These are phyloP conservation scores for Leccinum subgranulosum DNA, from an alignment of 768 basidiomycete species.

Conservation along the genomic window DNA sequence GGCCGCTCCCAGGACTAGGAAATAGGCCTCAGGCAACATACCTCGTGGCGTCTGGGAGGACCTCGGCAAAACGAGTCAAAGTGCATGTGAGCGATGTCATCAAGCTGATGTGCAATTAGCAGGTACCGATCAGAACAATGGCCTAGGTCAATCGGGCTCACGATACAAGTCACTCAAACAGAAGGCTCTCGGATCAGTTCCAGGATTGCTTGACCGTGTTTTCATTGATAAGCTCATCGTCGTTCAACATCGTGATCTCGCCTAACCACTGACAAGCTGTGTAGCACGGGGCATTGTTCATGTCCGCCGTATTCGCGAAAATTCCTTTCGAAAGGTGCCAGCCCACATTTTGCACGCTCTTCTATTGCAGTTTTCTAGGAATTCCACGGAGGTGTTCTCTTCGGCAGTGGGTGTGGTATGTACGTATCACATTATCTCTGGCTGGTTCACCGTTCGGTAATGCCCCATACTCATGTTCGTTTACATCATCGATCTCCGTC, in stretches of 20 bases:
- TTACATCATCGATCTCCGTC: conserved; percentile 23
- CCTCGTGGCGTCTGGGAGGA: background rate
- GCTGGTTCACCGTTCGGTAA: conserved; percentile 7
- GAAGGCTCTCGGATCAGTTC: conserved; percentile 17
- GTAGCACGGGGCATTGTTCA: conserved; percentile 20
- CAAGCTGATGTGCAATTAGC: background rate
- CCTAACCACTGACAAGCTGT: conserved; percentile 21
- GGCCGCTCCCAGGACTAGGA: conserved; percentile 8
- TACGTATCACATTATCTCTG: conserved; percentile 8
- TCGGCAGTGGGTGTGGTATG: conserved; percentile 6
- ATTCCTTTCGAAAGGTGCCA: conserved; percentile 20
- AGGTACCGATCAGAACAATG: conserved; percentile 2
- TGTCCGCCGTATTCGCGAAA: conserved; percentile 26
- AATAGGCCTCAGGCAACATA: conserved; percentile 5
- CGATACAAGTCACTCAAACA: background rate
- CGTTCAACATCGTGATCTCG: conserved; percentile 17
- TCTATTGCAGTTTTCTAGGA: conserved; percentile 23
- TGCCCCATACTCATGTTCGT: conserved; percentile 19
- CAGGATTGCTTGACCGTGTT: conserved; percentile 5
- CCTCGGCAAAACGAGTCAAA: conserved; percentile 12
- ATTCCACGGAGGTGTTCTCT: conserved; percentile 10
- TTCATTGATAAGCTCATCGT: conserved; percentile 9
- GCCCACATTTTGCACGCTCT: conserved; percentile 12
- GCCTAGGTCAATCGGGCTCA: background rate
- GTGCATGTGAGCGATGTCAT: conserved; percentile 4